Evolutionary conservation across 2,329 filamentous ascomycete genomes (phyloP).

Genomic region (Ciborinia camelliae): DNA sequence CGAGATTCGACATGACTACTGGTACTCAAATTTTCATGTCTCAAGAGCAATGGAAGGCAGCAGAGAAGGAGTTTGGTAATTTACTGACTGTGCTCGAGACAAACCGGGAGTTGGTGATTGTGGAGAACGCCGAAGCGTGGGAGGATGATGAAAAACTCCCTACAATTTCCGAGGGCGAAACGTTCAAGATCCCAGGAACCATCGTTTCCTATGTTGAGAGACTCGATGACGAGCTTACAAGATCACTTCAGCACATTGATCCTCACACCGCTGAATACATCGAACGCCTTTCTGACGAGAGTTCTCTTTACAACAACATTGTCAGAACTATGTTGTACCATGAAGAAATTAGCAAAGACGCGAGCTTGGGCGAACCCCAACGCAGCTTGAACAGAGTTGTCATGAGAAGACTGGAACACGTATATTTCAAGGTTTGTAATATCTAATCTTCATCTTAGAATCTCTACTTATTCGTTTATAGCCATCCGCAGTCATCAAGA

Average conservation of each 20-base stretch:
- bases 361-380: constrained; percentile 70
- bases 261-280: constrained; percentile 99
- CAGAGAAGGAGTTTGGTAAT: constrained; percentile 77
- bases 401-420: constrained; percentile 91
- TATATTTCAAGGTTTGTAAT: constrained; percentile 85
- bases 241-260: constrained; percentile 96
- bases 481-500: constrained; percentile 87
- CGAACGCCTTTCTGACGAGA: constrained; percentile 88
- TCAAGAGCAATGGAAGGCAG: constrained; percentile 94
- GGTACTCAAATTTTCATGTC: constrained; percentile 81
- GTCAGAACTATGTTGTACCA: constrained; percentile 86
- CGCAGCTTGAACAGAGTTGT: constrained; percentile 89
- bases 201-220: constrained; percentile 92
- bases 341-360: constrained; percentile 71
- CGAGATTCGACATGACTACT: constrained; percentile 87
- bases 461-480: constrained; percentile 35
- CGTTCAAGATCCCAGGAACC: constrained; percentile 88
- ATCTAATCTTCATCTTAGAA: constrained; percentile 25
- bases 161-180: constrained; percentile 66
- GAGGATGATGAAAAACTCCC: constrained; percentile 97
- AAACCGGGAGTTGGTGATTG: constrained; percentile 76
- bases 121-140: constrained; percentile 95
- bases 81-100: constrained; percentile 77
- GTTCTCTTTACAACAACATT: constrained; percentile 85
- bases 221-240: constrained; percentile 93